Evolutionary conservation across 257 asterid species (phyloP), one percentile per base, ranked within the genome.

Genomic region (Rhazya stricta): DNA sequence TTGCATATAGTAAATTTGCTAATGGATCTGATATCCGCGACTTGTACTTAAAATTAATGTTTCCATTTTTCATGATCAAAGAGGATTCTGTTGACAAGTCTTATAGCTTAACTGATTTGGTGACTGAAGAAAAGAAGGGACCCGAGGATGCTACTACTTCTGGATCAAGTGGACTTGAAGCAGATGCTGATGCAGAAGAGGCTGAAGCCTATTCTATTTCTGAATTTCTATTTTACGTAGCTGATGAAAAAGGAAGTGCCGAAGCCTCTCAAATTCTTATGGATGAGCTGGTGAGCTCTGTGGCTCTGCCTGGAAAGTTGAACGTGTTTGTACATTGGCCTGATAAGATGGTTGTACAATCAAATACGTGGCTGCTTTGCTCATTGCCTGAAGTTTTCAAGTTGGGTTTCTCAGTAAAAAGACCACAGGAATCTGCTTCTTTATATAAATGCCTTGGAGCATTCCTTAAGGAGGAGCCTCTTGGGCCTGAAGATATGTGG

Each of bases 401-500:
- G 82, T 81, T 94, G 61, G 86, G 94, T 0, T 87, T 84, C 84
- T 86, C 85, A 46, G 67, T 86, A 27, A 89, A 79, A 83, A 87
- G 86, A 76, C 93, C 97, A 18, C 92, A 89, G 81, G 97, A 95
- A 76, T 80, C 94, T 71, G 91, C 89, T 77, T 89, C 98, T 69
- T 82, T 94, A 70, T 90, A 89, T 89, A 90, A 89, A 87, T 94
- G 99, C 80, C 93, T 94, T 36, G 97, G 92, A 85, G 98, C 98
- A 11, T 92, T 92, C 67, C 91, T 94, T 54, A 90, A 87, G 96
- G 99, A 92, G 87, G 99, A 92, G 88, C 99, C 99, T 69, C 88
- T 92, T 58, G 99, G 99, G 78, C 99, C 98, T 74, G 97, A 94
- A 79, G 99, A 94, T 83, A 94, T 94, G 99, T 94, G 99, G 97